Conservation (phyloP, 169 alveolate genomes). For the Plasmodium inui region DNA sequence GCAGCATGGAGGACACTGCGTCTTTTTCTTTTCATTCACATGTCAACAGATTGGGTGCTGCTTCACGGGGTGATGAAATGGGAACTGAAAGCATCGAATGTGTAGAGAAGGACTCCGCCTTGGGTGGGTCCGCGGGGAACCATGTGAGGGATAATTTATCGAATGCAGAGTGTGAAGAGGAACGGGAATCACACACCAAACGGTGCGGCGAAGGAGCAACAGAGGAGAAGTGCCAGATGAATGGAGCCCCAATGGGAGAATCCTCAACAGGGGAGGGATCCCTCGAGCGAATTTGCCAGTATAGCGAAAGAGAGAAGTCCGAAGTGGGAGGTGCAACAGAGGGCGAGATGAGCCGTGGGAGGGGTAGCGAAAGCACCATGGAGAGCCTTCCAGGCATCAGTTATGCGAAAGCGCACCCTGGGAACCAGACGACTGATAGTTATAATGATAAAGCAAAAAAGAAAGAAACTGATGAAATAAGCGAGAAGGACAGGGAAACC, state of each 20-base stretch:
- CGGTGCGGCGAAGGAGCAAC: not conserved
- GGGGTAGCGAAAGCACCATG: slow-evolving; percentile 8
- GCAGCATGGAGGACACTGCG: not conserved
- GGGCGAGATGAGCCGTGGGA: slow-evolving; percentile 2
- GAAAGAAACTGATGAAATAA: not conserved
- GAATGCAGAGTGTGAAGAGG: not conserved
- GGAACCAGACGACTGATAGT: not conserved
- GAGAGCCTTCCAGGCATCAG: slow-evolving; percentile 48
- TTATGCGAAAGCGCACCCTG: not conserved
- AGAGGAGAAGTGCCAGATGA: not conserved
- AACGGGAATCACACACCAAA: not conserved
- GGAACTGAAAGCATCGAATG: not conserved
- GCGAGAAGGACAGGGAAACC: not conserved
- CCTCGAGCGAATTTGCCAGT: not conserved
- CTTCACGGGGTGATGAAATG: not conserved
- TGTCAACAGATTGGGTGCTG: not conserved
- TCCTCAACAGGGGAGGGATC: not conserved
- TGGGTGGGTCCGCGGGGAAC: not conserved
- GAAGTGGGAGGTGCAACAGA: not conserved
- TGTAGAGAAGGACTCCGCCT: not conserved
- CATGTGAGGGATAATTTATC: not conserved
- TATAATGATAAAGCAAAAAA: not conserved
- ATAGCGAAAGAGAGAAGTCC: slow-evolving; percentile 1
- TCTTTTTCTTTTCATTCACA: not conserved
- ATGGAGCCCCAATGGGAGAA: not conserved